Evolutionary conservation across 495 filamentous ascomycete species (phyloP).

Genomic region (Lasiosphaeriaceae sp.): DNA sequence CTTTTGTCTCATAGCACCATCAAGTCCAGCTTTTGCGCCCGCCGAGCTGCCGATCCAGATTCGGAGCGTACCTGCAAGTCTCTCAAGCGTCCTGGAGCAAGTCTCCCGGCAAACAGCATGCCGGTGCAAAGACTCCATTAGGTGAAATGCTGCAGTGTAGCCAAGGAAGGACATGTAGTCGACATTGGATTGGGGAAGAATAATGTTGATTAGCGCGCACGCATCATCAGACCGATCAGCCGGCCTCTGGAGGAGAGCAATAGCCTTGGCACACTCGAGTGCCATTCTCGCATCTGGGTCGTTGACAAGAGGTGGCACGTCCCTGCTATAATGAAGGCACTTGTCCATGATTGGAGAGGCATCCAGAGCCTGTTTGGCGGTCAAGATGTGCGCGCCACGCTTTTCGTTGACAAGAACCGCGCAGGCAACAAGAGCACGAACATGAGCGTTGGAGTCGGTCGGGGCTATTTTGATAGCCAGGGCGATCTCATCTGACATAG

Average conservation of each 20-base stretch:
- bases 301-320: constrained; percentile 24
- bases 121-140: constrained; percentile 57
- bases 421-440: constrained; percentile 72
- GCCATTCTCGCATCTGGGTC: constrained; percentile 66
- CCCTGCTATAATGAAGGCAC: constrained; percentile 19
- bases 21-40: constrained; percentile 41
- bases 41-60: constrained; percentile 51
- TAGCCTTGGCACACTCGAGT: constrained; percentile 76
- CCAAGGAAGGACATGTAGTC: constrained; percentile 67
- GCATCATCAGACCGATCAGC: constrained; percentile 38
- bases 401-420: constrained; percentile 54
- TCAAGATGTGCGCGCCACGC: constrained; percentile 50
- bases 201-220: constrained; percentile 44
- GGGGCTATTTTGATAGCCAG: constrained; percentile 74
- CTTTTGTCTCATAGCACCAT: constrained; percentile 38
- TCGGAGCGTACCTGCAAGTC: constrained; percentile 48
- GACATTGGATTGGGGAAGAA: constrained; percentile 30
- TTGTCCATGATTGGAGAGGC: constrained; percentile 45
- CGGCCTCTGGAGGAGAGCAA: constrained; percentile 59
- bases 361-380: constrained; percentile 51
- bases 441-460: constrained; percentile 68
- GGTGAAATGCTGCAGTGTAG: constrained; percentile 68
- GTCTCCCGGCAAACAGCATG: constrained; percentile 50
- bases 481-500: constrained; percentile 52
- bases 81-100: constrained; percentile 46